A percentile compares a stretch with the other conserved stretches of the same genome.
Conservation (phyloP, 495 filamentous ascomycete genomes). For the Podospora pseudoanserina region DNA sequence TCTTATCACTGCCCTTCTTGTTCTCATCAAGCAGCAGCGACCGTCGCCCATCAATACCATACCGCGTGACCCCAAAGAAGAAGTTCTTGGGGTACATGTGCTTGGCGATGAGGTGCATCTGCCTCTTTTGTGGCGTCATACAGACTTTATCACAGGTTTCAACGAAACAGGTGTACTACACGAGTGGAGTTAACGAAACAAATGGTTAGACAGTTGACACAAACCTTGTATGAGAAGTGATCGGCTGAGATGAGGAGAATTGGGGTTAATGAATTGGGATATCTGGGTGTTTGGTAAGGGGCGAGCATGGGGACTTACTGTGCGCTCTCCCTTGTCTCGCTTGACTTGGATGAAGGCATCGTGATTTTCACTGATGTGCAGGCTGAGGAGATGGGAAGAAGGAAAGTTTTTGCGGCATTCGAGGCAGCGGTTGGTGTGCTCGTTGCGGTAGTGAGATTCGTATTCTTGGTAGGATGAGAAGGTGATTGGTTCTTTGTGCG, state of each 20-base stretch:
- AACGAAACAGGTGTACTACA: slow-evolving; percentile 84
- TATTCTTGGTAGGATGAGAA: slow-evolving; percentile 80
- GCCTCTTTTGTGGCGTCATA: slow-evolving; percentile 74
- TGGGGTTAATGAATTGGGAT: neutral
- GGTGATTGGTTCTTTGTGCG: slow-evolving; percentile 62
- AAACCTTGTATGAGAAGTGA: neutral
- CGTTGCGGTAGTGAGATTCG: slow-evolving; percentile 77
- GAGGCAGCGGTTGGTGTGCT: slow-evolving; percentile 79
- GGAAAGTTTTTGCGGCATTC: slow-evolving; percentile 80
- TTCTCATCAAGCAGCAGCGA: slow-evolving; percentile 65
- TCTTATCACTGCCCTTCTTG: slow-evolving; percentile 11
- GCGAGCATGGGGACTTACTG: slow-evolving; percentile 52
- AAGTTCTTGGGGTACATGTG: slow-evolving; percentile 91
- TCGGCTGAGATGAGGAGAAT: neutral
- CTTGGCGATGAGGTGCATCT: slow-evolving; percentile 87
- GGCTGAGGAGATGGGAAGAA: slow-evolving; percentile 61
- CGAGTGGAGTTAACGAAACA: neutral
- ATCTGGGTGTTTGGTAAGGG: neutral
- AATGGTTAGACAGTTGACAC: slow-evolving; percentile 9
- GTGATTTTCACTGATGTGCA: slow-evolving; percentile 93
- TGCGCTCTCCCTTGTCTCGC: slow-evolving; percentile 78
- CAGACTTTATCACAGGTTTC: slow-evolving; percentile 85
- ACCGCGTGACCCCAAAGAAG: slow-evolving; percentile 83
- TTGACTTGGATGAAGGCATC: slow-evolving; percentile 70
- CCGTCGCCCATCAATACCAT: slow-evolving; percentile 78